Percentiles rank a stretch among this genome's conserved stretches.
Evolutionary conservation across 768 basidiomycete genomes (phyloP).

Genomic region (Melanogaster broomeanus): DNA sequence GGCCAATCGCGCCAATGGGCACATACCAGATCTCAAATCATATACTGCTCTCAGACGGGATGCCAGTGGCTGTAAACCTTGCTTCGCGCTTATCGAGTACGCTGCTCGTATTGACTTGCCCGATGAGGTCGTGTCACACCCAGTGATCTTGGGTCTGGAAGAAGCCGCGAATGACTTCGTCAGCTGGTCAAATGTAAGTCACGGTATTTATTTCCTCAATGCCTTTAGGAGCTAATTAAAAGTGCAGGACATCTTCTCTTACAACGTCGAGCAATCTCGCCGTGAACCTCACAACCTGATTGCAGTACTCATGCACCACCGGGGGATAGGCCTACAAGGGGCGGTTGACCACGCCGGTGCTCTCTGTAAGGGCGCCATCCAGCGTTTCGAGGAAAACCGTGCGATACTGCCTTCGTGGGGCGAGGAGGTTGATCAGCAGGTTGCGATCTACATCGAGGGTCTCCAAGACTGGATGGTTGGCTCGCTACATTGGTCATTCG

Average conservation of each 20-base stretch:
- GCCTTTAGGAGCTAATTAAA: not conserved
- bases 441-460: slow-evolving; percentile 45
- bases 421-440: slow-evolving; percentile 39
- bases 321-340: too few species aligned
- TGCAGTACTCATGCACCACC: slow-evolving; percentile 53
- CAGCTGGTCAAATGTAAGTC: slow-evolving; percentile 36
- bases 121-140: slow-evolving; percentile 45
- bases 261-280: slow-evolving; percentile 34
- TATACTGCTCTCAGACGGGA: slow-evolving; percentile 44
- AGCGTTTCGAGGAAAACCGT: too few species aligned
- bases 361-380: too few species aligned
- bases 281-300: slow-evolving; percentile 42
- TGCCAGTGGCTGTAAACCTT: slow-evolving; percentile 42
- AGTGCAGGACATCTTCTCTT: slow-evolving; percentile 32
- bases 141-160: slow-evolving; percentile 34
- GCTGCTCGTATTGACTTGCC: slow-evolving; percentile 38
- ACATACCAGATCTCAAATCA: slow-evolving; percentile 37
- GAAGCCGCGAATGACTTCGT: slow-evolving; percentile 35
- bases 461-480: slow-evolving; percentile 55
- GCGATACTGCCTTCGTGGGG: slow-evolving; percentile 40
- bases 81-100: slow-evolving; percentile 38
- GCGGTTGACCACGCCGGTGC: too few species aligned
- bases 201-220: not conserved
- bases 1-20: slow-evolving; percentile 34
- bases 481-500: slow-evolving; percentile 53